phyloP scores from a whole-genome alignment of 2,329 filamentous ascomycete genomes.

The Orbilia quercus region DNA sequence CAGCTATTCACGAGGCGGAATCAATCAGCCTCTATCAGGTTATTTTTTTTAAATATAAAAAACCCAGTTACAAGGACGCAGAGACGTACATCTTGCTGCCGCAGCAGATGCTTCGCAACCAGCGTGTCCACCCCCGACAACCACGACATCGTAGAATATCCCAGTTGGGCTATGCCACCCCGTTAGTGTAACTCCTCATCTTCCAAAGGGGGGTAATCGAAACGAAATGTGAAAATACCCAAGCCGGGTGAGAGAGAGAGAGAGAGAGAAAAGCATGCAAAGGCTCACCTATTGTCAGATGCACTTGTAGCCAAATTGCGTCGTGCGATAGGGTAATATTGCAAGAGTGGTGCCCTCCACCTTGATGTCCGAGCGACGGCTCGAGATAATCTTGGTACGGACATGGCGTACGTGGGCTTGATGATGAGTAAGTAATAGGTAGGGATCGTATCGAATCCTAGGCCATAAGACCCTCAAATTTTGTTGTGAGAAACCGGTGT shows the following conservation, averaged over 20 bases:
- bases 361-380: conserved; percentile 15
- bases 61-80: background rate
- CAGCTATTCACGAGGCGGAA: conserved; percentile 65
- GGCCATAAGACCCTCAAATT: conserved; percentile 23
- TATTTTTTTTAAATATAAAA: background rate
- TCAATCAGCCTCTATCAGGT: conserved; percentile 15
- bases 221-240: conserved; percentile 8
- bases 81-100: conserved; percentile 72
- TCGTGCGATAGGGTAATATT: conserved; percentile 9
- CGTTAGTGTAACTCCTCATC: conserved; percentile 8
- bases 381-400: conserved; percentile 28
- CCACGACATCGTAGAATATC: conserved; percentile 81
- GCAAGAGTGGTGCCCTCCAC: conserved; percentile 8
- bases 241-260: background rate
- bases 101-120: conserved; percentile 93
- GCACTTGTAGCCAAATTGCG: conserved; percentile 41
- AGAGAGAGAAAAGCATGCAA: background rate
- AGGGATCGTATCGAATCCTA: conserved; percentile 23
- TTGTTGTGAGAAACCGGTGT: conserved; percentile 13
- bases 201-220: conserved; percentile 4
- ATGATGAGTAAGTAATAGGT: conserved; percentile 12
- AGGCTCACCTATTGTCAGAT: conserved; percentile 39
- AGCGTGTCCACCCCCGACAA: conserved; percentile 95
- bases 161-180: conserved; percentile 26
- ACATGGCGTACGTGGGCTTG: conserved; percentile 10